These are phyloP conservation scores for Rutstroemia sydowiana DNA, from an alignment of 2,329 filamentous ascomycete species.

Conservation along the genomic window DNA sequence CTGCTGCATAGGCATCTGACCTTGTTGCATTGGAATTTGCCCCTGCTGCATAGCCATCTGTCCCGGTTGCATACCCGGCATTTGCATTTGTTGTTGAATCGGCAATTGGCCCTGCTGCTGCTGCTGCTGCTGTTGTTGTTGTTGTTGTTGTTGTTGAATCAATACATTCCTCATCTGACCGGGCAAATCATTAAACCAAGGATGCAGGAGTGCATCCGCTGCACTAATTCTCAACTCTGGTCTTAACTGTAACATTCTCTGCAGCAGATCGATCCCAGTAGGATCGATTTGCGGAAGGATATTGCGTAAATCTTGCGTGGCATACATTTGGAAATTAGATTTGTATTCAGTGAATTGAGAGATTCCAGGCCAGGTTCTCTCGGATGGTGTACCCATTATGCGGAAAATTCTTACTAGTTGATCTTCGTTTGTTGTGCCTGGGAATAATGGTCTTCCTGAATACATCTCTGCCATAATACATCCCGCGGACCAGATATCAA, in stretches of 20 bases:
- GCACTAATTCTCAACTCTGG: conserved; percentile 90
- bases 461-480: conserved; percentile 99
- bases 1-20: background rate
- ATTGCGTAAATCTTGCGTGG: conserved; percentile 78
- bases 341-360: conserved; percentile 97
- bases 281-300: conserved; percentile 89
- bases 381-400: conserved; percentile 95
- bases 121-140: conserved; percentile 16
- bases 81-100: too few relatives aligned
- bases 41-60: too few relatives aligned
- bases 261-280: conserved; percentile 77
- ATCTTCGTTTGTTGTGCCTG: conserved; percentile 96
- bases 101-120: too few relatives aligned
- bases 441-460: conserved; percentile 89
- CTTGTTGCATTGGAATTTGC: conserved; percentile 2
- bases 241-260: conserved; percentile 84
- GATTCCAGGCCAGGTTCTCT: conserved; percentile 92
- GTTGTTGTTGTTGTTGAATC: conserved; percentile 17
- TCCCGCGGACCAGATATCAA: conserved; percentile 98
- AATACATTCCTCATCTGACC: conserved; percentile 25
- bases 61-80: too few relatives aligned
- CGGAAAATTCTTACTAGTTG: conserved; percentile 96
- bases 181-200: conserved; percentile 75
- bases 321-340: conserved; percentile 86
- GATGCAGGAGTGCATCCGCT: conserved; percentile 76